These are phyloP conservation scores for Penicillium concentricum DNA, from an alignment of 2,329 filamentous ascomycete genomes.

Conservation along the genomic window DNA sequence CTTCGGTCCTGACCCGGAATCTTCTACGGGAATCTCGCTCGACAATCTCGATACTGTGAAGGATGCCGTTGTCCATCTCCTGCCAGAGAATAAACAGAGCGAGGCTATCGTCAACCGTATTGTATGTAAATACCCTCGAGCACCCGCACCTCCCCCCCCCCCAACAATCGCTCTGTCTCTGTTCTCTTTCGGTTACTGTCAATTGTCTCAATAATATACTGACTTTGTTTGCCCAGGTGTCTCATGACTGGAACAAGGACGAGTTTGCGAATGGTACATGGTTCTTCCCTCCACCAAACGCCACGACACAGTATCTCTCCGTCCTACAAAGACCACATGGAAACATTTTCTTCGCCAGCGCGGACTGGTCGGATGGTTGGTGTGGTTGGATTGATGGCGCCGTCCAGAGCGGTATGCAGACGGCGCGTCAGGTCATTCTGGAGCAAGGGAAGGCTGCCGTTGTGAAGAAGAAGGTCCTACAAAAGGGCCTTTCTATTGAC, in stretches of 20 bases:
- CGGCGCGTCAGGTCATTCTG: neutral
- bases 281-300: slow-evolving; percentile 19
- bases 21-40: neutral
- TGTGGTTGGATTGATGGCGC: slow-evolving; percentile 38
- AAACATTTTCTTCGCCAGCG: slow-evolving; percentile 31
- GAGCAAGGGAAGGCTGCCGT: neutral
- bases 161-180: neutral
- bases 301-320: slow-evolving; percentile 15
- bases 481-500: neutral
- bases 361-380: slow-evolving; percentile 38
- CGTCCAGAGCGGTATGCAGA: slow-evolving; percentile 28
- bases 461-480: neutral
- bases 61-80: neutral
- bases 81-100: neutral
- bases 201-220: neutral
- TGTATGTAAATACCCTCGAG: neutral
- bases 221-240: neutral
- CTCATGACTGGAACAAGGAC: slow-evolving; percentile 33
- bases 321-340: slow-evolving; percentile 29
- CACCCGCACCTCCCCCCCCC: neutral
- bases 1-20: neutral
- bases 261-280: slow-evolving; percentile 30
- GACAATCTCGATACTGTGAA: neutral
- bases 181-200: neutral
- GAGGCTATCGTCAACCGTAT: neutral